Base-by-base conservation (phyloP, 192 early-diverging fungal species). In the Podila minutissima region DNA sequence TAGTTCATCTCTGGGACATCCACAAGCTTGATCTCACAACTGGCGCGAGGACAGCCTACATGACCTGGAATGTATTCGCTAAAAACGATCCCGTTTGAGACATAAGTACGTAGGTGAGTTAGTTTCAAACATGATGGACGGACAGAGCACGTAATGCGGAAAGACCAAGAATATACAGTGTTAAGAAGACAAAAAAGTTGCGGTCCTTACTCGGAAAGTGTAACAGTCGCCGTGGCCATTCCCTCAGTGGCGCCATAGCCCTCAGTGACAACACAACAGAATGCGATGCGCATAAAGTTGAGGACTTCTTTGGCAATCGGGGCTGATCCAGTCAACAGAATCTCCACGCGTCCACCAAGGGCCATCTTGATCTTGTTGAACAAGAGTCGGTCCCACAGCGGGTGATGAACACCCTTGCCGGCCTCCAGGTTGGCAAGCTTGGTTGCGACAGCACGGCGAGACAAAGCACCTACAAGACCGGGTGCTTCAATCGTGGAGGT, bases 1-100 rank as follows among this genome's bases (percentile, higher is more conserved):
- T 98, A 98, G 74, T 91, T 90, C 94, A 97, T 94, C 48, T 93
- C 93, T 10, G 96, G 95, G 0, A 98, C 91, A 76, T 97, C 96
- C 7, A 89, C 86, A 26, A 99, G 88, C 83, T 96, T 97, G 61
- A 95, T 59, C 85, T 96, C 92, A 48, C 86, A 79, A 29, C 88
- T 77, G 15, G 86, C 86, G 46, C 88, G 77, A 55, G 93, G 93
- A 24, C 88, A 67, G 38, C 95, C 95, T 31, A 95, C 85, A 63
- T 91, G 89, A 10, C 90, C 91, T 38, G 84, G 82, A 62, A 70
- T 83, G 62, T 82, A 87, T 33, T 96, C 95, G 74, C 86, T 84
- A 38, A 74, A 38, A 35, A 20, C 49, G 12, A 17, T 11, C 8
- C 35, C 26, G 8, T 26, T 26, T 50, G n/a, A 59, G 32, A 33